Base-by-base conservation (phyloP, 495 filamentous ascomycete species). In the Zalerion maritima region DNA sequence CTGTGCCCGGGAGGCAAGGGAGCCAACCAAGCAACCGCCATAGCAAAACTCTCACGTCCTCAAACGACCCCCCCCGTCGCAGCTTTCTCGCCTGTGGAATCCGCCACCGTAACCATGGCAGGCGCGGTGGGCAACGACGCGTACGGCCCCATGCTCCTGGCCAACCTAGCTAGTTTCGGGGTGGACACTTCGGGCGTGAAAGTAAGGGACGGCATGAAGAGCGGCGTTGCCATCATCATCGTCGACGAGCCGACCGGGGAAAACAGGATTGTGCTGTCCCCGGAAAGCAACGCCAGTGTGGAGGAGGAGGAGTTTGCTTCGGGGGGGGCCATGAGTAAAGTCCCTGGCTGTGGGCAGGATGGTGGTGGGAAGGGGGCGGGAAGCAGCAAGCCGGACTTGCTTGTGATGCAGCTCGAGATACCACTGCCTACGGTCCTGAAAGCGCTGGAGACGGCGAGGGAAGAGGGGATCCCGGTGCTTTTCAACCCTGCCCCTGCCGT, bases 11-110 rank as follows among this genome's bases (percentile, higher is more conserved):
- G 89, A 31, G 89, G 89, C 23, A 97, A 97, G 57, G 89, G 89
- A 36, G 83, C 84, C 19, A 97, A 97, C 61, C 89, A 96, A 57
- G 84, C 84, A 25, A 80, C 93, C 23, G 87, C 87, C 5, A 68
- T 74, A 34, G 54, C 55, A 16, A 61, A 63, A 37, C 50, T 61
- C 6, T 67, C 62, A 0, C 57, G 56, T n/a, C 26, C 43, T 1
- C 38, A 28, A 12, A 9, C 31, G 16, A 15, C 31, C 22, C 22
- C 28, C 16, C 10, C 27, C 28, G 11, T 34, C 45, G 6, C 39
- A 45, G n/a, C 47, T 38, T 31, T 37, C 17, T 37, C 53, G 8
- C 40, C 41, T 10, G 42, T 43, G n/a, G 54, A 52, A 15, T 52
- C 60, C 10, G 69, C 82, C 3, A 45, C 53, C 3, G 73, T 93